Evolutionary conservation across 202 grass and related monocot species (phyloP).

Genomic region (Panicum hallii): DNA sequence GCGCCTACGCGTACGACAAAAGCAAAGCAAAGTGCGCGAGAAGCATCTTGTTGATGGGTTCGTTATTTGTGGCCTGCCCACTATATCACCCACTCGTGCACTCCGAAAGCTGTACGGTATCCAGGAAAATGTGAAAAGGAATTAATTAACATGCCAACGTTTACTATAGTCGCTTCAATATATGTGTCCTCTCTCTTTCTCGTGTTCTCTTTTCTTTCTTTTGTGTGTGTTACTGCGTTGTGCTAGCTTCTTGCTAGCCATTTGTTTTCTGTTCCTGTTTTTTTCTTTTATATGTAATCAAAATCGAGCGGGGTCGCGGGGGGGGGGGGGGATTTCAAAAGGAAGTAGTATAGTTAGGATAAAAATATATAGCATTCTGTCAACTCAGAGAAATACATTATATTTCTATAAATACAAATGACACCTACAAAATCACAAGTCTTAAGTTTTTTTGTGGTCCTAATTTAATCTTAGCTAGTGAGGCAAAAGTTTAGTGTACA

Average conservation of each 20-base stretch:
- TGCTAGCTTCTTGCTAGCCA: no score
- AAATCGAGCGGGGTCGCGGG: no score
- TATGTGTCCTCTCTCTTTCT: background rate
- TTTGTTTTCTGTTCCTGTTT: no score
- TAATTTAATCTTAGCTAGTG: background rate
- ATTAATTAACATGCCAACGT: background rate
- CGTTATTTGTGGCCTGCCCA: conserved; percentile 25
- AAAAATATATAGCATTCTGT: background rate
- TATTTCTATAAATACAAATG: background rate
- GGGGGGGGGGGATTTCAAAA: background rate
- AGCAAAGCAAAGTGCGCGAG: background rate
- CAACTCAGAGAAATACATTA: no score
- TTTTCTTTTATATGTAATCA: no score
- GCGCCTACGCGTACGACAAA: conserved; percentile 19
- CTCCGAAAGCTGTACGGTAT: conserved; percentile 8
- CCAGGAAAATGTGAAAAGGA: background rate
- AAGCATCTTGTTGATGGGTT: conserved; percentile 19
- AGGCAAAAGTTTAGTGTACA: background rate
- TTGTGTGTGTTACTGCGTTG: no score
- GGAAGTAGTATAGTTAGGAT: background rate
- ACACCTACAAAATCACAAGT: background rate
- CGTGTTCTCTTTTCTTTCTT: no score
- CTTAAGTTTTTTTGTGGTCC: background rate
- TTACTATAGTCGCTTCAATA: background rate
- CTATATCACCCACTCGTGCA: conserved; percentile 15